Base-by-base conservation (phyloP, 2,329 filamentous ascomycete genomes). In the Aspergillus piperis region DNA sequence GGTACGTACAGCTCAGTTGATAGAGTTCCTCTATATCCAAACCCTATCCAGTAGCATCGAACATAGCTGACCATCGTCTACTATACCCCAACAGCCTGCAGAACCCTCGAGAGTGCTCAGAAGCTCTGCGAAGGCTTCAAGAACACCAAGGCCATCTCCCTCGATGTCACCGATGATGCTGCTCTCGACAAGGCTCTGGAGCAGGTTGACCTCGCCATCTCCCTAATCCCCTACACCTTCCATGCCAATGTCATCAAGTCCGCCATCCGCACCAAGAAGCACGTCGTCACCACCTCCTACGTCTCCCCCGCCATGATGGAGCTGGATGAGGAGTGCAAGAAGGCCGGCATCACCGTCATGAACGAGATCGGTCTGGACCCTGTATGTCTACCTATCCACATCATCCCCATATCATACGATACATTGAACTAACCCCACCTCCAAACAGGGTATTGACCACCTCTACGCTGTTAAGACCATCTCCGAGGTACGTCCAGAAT, bases 211-310 rank as follows among this genome's bases (percentile, higher is more conserved):
- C 80, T 96, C 10, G 88, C 90, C 75, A 90, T 93, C 76, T 86
- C 82, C 73, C 77, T 98, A 78, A 96, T 98, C 70, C 94, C 94
- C 54, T 98, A 97, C 82, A 96, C 88, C 62, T 91, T 87, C 85
- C 92, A 96, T 78, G 90, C 89, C 49, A 83, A 85, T 58, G 92
- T 97, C 71, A 96, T 97, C 86, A 94, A 96, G 85, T 88, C 90
- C 38, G 94, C 92, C 65, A 97, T 98, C 80, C 86, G 89, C 72
- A 86, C 89, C 72, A 97, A 96, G 90, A 96, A 94, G 85, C 82
- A 98, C 82, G 92, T 98, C 62, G 93, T 98, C 73, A 97, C 94
- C 61, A 97, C 94, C 30, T 92, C 88, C 66, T 98, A 98, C 75
- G 90, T 96, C 68, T 96, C 91, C 4, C 92, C 92, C 3, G 91